A percentile compares a stretch with the other conserved stretches of the same genome.
Evolutionary conservation across 1,139 yeast genomes (phyloP).

Genomic region (Meyerozyma carpophila): DNA sequence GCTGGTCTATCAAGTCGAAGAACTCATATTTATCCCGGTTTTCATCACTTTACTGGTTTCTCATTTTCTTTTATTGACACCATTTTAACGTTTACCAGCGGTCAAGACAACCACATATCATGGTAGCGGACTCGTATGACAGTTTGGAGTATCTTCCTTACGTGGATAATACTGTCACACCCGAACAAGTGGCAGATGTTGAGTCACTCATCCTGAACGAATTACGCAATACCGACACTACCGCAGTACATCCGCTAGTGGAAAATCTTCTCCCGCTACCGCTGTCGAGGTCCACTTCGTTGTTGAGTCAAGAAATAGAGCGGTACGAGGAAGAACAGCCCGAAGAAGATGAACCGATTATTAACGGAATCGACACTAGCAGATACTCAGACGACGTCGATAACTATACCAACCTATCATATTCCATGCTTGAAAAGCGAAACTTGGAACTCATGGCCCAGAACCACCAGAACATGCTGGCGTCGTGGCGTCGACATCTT

Average conservation of each 20-base stretch:
- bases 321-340: constrained; percentile 26
- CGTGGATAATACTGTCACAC: not conserved
- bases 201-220: not conserved
- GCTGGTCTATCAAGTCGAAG: not conserved
- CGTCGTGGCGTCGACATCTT: constrained; percentile 15
- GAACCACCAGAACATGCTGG: constrained; percentile 15
- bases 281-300: constrained; percentile 8
- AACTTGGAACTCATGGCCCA: constrained; percentile 18
- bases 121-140: not conserved
- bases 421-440: constrained; percentile 25
- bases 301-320: constrained; percentile 22
- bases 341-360: constrained; percentile 10
- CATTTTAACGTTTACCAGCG: not conserved
- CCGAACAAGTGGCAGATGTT: not conserved
- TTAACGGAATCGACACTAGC: constrained; percentile 25
- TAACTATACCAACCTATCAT: constrained; percentile 26
- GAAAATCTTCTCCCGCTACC: constrained; percentile 6
- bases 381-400: constrained; percentile 17
- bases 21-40: not conserved
- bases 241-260: constrained; percentile 7
- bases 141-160: not conserved
- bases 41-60: not conserved
- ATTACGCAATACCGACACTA: not conserved
- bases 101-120: not conserved
- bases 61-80: too few relatives aligned